phyloP scores from a whole-genome alignment of 139 green algal species.

The Coelastrella sp. region DNA sequence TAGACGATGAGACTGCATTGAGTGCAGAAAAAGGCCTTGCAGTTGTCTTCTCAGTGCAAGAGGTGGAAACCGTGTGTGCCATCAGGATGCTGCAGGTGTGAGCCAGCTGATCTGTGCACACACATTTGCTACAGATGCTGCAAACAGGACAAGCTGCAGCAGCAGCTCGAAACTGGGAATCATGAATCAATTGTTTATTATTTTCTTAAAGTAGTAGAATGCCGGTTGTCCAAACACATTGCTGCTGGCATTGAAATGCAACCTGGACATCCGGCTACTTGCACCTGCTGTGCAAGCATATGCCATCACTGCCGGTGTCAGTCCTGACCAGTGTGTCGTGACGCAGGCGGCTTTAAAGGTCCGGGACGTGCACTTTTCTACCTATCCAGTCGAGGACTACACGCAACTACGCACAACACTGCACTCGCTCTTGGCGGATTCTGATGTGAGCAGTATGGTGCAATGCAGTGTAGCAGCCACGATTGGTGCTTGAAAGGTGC shows the following conservation, averaged over 20 bases:
- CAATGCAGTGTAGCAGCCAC: background rate
- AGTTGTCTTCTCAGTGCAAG: slow-evolving; percentile 72
- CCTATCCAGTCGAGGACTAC: slow-evolving; percentile 68
- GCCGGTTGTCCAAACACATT: too few species aligned
- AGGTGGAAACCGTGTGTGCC: slow-evolving; percentile 81
- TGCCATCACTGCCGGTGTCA: too few species aligned
- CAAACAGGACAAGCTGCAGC: background rate
- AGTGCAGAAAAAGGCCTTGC: slow-evolving; percentile 75
- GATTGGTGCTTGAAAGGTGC: too few species aligned
- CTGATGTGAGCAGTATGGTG: slow-evolving; percentile 29
- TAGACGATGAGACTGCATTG: slow-evolving; percentile 65
- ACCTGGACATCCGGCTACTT: too few species aligned
- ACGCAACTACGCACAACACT: slow-evolving; percentile 58
- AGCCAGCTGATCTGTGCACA: background rate
- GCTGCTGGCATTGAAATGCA: too few species aligned
- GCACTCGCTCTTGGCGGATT: slow-evolving; percentile 1
- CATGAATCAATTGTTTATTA: background rate
- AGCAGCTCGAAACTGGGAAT: background rate
- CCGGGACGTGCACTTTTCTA: slow-evolving; percentile 52
- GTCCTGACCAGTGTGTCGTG: too few species aligned
- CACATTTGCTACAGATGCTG: background rate
- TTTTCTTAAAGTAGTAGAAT: background rate
- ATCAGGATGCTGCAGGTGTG: slow-evolving; percentile 74
- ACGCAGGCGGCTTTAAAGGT: background rate
- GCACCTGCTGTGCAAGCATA: too few species aligned